A percentile compares a stretch with the other conserved stretches of the same genome.
Evolutionary conservation across 2,329 filamentous ascomycete genomes (phyloP).

Genomic region (Metarhizium guizhouense): DNA sequence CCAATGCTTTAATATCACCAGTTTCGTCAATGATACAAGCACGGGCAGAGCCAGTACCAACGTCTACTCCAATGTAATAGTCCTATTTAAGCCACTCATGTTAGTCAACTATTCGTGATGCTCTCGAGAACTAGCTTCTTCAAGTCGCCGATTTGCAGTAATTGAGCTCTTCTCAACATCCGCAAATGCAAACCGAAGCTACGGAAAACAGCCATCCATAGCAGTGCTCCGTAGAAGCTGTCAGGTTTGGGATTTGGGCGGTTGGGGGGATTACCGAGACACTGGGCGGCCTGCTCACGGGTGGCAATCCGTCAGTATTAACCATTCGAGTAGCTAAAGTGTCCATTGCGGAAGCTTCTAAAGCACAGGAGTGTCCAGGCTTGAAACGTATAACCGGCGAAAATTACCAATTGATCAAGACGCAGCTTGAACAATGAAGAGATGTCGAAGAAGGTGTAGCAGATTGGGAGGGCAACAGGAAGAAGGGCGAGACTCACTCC

Average conservation of each 20-base stretch:
- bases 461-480: slow-evolving; percentile 5
- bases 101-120: slow-evolving; percentile 8
- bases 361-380: not conserved
- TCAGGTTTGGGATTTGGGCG: too few relatives aligned
- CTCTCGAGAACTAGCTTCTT: too few relatives aligned
- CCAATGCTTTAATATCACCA: slow-evolving; percentile 75
- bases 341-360: slow-evolving; percentile 3
- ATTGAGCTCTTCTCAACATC: too few relatives aligned
- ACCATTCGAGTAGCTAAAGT: slow-evolving; percentile 8
- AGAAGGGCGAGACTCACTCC: slow-evolving; percentile 22
- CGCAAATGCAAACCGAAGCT: too few relatives aligned
- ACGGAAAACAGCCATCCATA: too few relatives aligned
- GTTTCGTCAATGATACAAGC: slow-evolving; percentile 91
- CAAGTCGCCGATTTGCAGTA: too few relatives aligned
- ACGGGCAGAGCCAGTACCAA: slow-evolving; percentile 89
- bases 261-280: slow-evolving; percentile 18
- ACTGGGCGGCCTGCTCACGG: slow-evolving; percentile 24
- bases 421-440: not conserved
- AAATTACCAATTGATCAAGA: not conserved
- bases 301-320: slow-evolving; percentile 11
- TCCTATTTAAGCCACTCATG: slow-evolving; percentile 27
- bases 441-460: not conserved
- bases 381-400: too few relatives aligned
- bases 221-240: too few relatives aligned
- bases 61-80: slow-evolving; percentile 79